Evolutionary conservation across 768 basidiomycete genomes (phyloP), one percentile per base, ranked within the genome.

Genomic region (Paxillus involutus): DNA sequence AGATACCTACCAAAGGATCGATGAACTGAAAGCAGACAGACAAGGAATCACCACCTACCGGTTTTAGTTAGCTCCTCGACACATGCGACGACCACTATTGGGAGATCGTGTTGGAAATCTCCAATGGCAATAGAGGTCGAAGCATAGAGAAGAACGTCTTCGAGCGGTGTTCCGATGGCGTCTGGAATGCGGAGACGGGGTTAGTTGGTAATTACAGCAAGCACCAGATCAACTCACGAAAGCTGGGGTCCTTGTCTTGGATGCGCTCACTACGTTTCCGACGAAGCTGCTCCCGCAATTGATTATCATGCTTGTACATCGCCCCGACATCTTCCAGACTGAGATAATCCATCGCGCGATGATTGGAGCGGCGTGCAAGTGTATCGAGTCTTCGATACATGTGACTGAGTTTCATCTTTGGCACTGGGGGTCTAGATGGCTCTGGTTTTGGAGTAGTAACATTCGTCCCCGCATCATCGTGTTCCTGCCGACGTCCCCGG

Each of bases 31-130:
- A 42, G 13, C 44, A n/a, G 16, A 47, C 7, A 19, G 21, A 33
- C 12, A 11, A 30, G 4, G 29, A 2, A 17, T 42, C 30, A 58
- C 44, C 1, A 48, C 63, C 39, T 16, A 69, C 78, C 78, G 13
- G 76, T 77, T 19, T 76, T 73, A 51, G 77, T 77, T 33, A 80
- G 60, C 58, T 80, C 77, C 42, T 80, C 79, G 24, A 80, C 55
- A 51, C 75, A 77, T 0, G 74, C 67, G 3, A 73, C 68, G 36
- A 73, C 73, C 3, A 76, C 72, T 21, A 69, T 53, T 6, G 77
- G 77, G 1, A 78, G 56, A 52, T 73, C 52, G 42, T 78, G 72
- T 40, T 68, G 67, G 35, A 68, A 71, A 16, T 75, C 75, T 4
- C 69, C 71, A 3, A 77, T 59, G 29, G 68, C 55, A 16, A 75